These are phyloP conservation scores for Plasmodium knowlesi DNA, from an alignment of 169 alveolate genomes.

Conservation along the genomic window DNA sequence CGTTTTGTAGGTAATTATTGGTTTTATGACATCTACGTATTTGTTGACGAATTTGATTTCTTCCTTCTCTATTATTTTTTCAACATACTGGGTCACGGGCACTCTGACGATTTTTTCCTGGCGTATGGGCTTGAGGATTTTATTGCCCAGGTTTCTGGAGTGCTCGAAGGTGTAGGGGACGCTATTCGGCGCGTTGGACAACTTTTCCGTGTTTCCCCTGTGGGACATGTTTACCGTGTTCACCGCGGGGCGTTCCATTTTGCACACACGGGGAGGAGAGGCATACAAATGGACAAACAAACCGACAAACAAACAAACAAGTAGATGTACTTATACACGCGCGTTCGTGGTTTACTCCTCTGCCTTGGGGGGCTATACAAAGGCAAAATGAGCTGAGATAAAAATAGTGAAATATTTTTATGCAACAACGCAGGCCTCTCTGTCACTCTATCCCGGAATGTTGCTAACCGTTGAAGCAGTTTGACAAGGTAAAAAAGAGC, in stretches of 20 bases:
- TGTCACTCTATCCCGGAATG: neutral
- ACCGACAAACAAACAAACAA: neutral
- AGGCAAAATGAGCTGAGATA: constrained; percentile 1
- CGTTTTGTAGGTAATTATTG: constrained; percentile 70
- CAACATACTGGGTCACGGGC: constrained; percentile 71
- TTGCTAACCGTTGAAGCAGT: neutral
- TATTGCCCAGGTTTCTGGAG: constrained; percentile 47
- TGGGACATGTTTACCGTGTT: neutral
- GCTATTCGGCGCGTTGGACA: neutral
- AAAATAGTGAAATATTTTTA: neutral
- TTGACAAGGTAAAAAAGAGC: neutral
- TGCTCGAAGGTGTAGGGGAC: constrained; percentile 65
- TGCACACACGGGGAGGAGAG: neutral
- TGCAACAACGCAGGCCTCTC: neutral
- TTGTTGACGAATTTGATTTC: constrained; percentile 68
- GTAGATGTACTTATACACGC: neutral
- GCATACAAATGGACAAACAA: neutral
- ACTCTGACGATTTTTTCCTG: constrained; percentile 72
- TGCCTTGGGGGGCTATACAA: neutral
- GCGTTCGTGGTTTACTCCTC: constrained; percentile 1
- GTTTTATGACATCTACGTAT: constrained; percentile 68
- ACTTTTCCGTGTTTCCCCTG: neutral
- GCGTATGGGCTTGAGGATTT: constrained; percentile 73
- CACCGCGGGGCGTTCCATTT: constrained; percentile 35
- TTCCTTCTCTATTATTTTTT: constrained; percentile 68